A percentile compares a stretch with the other conserved stretches of the same genome.
Evolutionary conservation across 768 basidiomycete species (phyloP).

Genomic region (Naganishia friedmannii): DNA sequence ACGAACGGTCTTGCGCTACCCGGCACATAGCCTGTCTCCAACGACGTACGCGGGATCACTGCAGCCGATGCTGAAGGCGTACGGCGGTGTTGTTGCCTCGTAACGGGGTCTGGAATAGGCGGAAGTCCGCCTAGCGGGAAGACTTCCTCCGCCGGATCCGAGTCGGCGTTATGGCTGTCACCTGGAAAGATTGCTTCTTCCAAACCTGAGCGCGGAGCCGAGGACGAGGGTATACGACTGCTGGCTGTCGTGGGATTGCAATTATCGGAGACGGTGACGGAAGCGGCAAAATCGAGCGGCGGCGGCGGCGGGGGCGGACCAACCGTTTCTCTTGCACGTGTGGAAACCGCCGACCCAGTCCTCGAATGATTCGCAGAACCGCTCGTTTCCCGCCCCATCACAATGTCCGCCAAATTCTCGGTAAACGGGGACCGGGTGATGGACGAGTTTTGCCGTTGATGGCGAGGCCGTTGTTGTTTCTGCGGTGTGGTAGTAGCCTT

Average conservation of each 20-base stretch:
- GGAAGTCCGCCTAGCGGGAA: background rate
- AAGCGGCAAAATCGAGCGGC: background rate
- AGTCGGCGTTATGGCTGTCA: background rate
- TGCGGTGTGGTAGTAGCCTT: background rate
- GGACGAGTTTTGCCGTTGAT: constrained; percentile 16
- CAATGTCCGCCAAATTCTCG: constrained; percentile 12
- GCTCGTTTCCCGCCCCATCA: background rate
- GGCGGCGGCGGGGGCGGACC: background rate
- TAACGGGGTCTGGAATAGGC: background rate
- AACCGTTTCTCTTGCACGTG: too few species aligned
- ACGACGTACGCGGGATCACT: background rate
- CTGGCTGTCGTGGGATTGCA: too few species aligned
- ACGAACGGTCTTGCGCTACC: constrained; percentile 5
- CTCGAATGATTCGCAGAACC: constrained; percentile 4
- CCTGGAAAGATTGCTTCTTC: too few species aligned
- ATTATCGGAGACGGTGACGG: too few species aligned
- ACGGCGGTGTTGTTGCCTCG: background rate
- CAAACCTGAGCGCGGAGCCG: too few species aligned
- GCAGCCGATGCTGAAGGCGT: constrained; percentile 16
- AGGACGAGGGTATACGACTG: too few species aligned
- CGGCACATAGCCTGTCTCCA: constrained; percentile 16
- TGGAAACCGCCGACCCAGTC: too few species aligned
- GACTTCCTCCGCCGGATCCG: background rate
- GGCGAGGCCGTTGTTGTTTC: constrained; percentile 4
- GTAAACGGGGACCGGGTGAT: constrained; percentile 24